Base-by-base conservation (phyloP, 352 stramenopile species). In the Paralagenidium karlingii region DNA sequence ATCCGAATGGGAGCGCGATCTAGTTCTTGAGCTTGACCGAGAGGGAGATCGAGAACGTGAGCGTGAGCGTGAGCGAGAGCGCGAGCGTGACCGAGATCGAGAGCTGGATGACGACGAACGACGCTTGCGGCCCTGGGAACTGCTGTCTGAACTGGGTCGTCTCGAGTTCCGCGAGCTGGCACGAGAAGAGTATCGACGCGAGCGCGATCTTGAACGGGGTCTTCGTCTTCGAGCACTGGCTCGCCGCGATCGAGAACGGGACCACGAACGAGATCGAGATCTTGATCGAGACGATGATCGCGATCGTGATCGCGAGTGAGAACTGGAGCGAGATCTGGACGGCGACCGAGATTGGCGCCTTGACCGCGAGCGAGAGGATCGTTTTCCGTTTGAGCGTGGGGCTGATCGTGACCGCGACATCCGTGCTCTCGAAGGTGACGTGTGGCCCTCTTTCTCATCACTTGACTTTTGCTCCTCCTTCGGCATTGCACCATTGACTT, bases 241-340 rank as follows among this genome's bases (percentile, higher is more conserved):
- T 29, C 20, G 36, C 24, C 45, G 48, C 7, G 54, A 68, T 8
- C 51, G 47, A 3, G 55, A 60, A 22, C 30, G 42, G 5, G 47
- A 49, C 28, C 26, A 31, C 12, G 37, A 40, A 12, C 22, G 31
- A 5, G 45, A 49, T 11, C 27, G 39, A 15, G 32, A 43, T 24
- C 34, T 24, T 13, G 43, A 50, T 19, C 26, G 16, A 5, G 43
- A 50, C 5, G 34, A 36, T 16, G 47, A 50, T 1, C 16, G 34
- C 24, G 51, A 68, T 33, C 55, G 53, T 6, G 60, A 78, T 8
- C 44, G 46, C 3, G 63, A 84, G 0, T 42, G 58, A 12, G 63
- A 77, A 3, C 46, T 47, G 2, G 53, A 63, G 2, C 55, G 49
- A 21, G 68, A 45, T 16, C 18, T 26, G 15, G 38, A 41, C 65